Percentiles rank a stretch among this genome's conserved stretches.
Evolutionary conservation across 2,329 filamentous ascomycete species (phyloP).

Genomic region (Ophiobolus disseminans): DNA sequence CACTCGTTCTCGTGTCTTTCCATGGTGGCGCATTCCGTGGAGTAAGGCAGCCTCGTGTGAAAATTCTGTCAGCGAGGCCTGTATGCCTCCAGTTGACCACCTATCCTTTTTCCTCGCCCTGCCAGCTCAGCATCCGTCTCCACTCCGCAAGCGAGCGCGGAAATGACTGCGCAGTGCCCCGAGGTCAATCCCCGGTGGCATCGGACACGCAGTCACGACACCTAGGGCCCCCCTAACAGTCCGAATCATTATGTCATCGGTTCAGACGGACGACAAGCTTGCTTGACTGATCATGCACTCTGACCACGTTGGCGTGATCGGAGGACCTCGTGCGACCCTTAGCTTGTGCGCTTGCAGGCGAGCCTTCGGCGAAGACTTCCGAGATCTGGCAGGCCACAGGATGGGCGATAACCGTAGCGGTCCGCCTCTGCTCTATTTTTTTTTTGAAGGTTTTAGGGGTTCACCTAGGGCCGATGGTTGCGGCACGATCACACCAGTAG

Average conservation of each 20-base stretch:
- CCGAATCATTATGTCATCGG: constrained; percentile 27
- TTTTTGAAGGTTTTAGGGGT: background rate
- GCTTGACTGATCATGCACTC: constrained; percentile 13
- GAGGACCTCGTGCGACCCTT: background rate
- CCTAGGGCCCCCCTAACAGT: constrained; percentile 14
- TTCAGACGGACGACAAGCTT: constrained; percentile 5
- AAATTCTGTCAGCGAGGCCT: constrained; percentile 5
- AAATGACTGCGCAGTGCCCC: constrained; percentile 7
- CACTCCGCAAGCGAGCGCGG: constrained; percentile 22
- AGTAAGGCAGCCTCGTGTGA: constrained; percentile 1
- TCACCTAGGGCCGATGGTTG: constrained; percentile 4
- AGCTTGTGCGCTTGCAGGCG: constrained; percentile 3
- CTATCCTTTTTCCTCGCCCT: constrained; percentile 9
- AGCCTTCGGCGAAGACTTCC: constrained; percentile 6
- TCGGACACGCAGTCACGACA: constrained; percentile 25
- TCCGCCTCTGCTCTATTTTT: constrained; percentile 6
- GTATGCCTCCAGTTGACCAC: constrained; percentile 4
- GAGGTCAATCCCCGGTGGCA: constrained; percentile 14
- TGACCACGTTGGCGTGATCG: constrained; percentile 32
- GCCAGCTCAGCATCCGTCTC: constrained; percentile 23
- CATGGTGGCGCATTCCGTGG: constrained; percentile 6
- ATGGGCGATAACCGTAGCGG: constrained; percentile 8
- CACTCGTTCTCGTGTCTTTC: constrained; percentile 10
- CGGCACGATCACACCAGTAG: constrained; percentile 3
- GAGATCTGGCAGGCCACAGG: constrained; percentile 14